phyloP scores from a whole-genome alignment of 1,284 basidiomycete genomes.

The Coniferiporia sulphurascens region DNA sequence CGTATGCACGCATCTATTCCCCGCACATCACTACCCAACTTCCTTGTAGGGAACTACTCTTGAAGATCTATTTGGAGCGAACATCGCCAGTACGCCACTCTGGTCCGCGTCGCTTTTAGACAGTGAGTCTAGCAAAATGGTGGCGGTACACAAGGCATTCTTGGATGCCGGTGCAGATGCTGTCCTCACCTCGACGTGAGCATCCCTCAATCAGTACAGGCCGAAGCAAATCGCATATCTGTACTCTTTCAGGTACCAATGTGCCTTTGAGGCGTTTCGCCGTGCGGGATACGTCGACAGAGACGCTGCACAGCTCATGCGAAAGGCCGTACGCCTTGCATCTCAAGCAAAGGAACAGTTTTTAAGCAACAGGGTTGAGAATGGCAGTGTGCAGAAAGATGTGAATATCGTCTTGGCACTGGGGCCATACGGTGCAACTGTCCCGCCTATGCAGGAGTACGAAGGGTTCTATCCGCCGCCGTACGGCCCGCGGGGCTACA shows the following conservation, averaged over 20 bases:
- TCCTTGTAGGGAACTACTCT: slow-evolving; percentile 57
- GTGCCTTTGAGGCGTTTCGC: slow-evolving; percentile 49
- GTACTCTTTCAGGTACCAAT: slow-evolving; percentile 55
- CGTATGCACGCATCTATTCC: neutral
- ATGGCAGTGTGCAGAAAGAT: neutral
- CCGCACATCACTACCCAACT: too few relatives aligned
- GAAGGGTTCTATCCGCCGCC: slow-evolving; percentile 72
- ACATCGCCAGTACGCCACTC: slow-evolving; percentile 53
- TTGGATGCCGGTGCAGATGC: slow-evolving; percentile 56
- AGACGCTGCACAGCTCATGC: slow-evolving; percentile 47
- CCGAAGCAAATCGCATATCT: neutral
- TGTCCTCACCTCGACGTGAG: slow-evolving; percentile 60
- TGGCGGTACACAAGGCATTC: slow-evolving; percentile 55
- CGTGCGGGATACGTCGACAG: slow-evolving; percentile 43
- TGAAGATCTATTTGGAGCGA: slow-evolving; percentile 48
- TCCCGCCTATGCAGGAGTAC: slow-evolving; percentile 69
- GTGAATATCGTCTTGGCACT: slow-evolving; percentile 61
- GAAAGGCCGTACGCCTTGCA: slow-evolving; percentile 51
- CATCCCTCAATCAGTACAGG: neutral
- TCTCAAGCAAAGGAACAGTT: slow-evolving; percentile 38
- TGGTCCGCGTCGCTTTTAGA: slow-evolving; percentile 65
- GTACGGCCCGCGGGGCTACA: slow-evolving; percentile 54
- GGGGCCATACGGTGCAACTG: slow-evolving; percentile 69
- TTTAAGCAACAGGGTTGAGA: slow-evolving; percentile 19
- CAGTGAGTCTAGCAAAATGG: slow-evolving; percentile 47